These are phyloP conservation scores for Acanthamoeba triangularis DNA, from an alignment of 208 protist genomes.

Conservation along the genomic window DNA sequence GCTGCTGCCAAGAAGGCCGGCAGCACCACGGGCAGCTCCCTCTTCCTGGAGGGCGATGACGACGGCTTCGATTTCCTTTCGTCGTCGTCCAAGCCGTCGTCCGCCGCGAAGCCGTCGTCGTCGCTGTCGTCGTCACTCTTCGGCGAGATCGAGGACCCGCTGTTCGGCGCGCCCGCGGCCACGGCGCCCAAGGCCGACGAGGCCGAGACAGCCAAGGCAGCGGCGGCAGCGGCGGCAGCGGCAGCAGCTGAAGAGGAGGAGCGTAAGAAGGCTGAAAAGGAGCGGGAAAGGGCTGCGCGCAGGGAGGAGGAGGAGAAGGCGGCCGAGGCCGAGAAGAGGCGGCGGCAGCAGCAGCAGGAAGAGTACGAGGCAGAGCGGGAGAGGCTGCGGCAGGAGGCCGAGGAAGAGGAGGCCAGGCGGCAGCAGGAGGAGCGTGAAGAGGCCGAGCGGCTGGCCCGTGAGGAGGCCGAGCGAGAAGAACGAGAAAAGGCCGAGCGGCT, in stretches of 20 bases:
- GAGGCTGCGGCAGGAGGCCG: not conserved
- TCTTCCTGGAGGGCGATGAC: not conserved
- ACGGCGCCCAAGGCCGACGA: not conserved
- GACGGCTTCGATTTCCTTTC: not conserved
- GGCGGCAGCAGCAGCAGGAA: not conserved
- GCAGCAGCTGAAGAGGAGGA: not conserved
- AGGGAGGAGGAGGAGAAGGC: not conserved
- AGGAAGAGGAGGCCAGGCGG: not conserved
- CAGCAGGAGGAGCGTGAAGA: not conserved
- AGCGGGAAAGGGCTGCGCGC: not conserved
- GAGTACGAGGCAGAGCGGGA: not conserved
- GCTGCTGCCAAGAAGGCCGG: too few relatives aligned
- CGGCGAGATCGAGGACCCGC: not conserved
- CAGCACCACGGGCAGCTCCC: too few relatives aligned
- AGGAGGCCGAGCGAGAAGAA: not conserved
- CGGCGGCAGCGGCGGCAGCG: not conserved
- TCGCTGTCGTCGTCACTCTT: not conserved
- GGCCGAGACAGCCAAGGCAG: not conserved
- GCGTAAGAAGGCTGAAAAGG: not conserved
- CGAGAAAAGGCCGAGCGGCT: not conserved
- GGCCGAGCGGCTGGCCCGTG: not conserved
- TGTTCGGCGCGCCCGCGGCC: not conserved
- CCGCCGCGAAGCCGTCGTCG: not conserved
- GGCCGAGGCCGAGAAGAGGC: not conserved
- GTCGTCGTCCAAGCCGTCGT: not conserved